Conservation (phyloP, 345 rosid species). For the Linum trigynum region DNA sequence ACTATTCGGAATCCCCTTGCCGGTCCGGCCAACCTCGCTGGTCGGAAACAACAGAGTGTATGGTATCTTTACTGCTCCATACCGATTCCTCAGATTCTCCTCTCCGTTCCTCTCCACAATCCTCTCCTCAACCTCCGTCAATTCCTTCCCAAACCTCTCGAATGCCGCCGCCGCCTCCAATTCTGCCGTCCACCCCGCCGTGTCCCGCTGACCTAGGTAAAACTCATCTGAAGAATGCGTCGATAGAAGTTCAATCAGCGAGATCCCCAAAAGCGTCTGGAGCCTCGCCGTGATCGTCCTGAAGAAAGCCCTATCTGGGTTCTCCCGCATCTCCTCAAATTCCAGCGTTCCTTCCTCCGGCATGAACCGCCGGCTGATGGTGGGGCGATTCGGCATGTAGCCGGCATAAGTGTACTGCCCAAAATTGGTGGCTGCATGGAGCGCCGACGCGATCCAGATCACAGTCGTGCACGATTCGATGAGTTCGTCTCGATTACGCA, state of each 20-base stretch:
- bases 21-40: conserved; percentile 22
- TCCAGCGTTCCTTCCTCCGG: conserved; percentile 27
- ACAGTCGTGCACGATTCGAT: conserved; percentile 29
- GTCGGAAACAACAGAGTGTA: conserved; percentile 26
- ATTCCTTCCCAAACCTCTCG: conserved; percentile 24
- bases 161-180: conserved; percentile 21
- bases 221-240: conserved; percentile 39
- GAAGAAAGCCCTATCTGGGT: conserved; percentile 32
- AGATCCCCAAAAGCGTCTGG: conserved; percentile 32
- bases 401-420: conserved; percentile 41
- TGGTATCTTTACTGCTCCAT: conserved; percentile 21
- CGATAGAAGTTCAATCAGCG: conserved; percentile 36
- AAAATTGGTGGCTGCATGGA: conserved; percentile 39
- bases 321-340: conserved; percentile 22
- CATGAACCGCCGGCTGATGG: conserved; percentile 31
- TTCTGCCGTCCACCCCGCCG: conserved; percentile 36
- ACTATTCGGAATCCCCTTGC: conserved; percentile 29
- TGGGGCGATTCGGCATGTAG: conserved; percentile 37
- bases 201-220: conserved; percentile 37
- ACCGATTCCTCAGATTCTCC: conserved; percentile 17
- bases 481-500: conserved; percentile 27
- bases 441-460: conserved; percentile 39
- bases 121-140: conserved; percentile 20
- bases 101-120: conserved; percentile 17
- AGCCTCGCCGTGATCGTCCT: conserved; percentile 27